Evolutionary conservation across 805 yeast species (phyloP).

Genomic region (Sugiyamaella mastotermitis): DNA sequence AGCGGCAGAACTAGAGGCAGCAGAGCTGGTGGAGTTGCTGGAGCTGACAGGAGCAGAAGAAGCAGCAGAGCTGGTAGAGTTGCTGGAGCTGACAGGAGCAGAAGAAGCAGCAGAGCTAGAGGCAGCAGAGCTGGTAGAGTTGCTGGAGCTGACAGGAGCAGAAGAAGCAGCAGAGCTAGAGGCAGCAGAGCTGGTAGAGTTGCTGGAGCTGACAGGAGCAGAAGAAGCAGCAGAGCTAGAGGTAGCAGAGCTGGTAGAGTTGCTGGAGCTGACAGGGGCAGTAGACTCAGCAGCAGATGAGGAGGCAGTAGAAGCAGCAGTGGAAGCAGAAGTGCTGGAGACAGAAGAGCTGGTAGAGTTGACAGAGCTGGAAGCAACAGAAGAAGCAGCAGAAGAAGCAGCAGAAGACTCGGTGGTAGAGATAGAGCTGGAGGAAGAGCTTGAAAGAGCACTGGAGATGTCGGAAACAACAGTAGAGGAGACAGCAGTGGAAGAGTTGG

Average conservation of each 20-base stretch:
- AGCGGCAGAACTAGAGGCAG: neutral
- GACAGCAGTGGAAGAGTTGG: neutral
- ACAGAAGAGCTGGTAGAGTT: constrained; percentile 4
- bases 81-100: neutral
- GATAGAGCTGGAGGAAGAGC: neutral
- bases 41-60: neutral
- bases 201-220: constrained; percentile 3
- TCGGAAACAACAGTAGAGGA: neutral
- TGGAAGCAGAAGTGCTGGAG: constrained; percentile 5
- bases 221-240: constrained; percentile 10
- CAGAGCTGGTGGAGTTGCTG: neutral
- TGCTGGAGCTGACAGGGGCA: constrained; percentile 6
- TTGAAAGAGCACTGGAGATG: neutral
- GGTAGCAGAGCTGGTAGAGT: constrained; percentile 4
- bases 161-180: neutral
- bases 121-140: neutral
- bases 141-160: neutral
- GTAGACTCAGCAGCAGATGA: constrained; percentile 8
- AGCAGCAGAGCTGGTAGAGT: neutral
- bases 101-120: neutral
- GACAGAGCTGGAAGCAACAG: constrained; percentile 54
- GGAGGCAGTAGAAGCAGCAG: constrained; percentile 5
- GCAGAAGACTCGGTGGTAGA: neutral
- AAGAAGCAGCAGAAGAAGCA: constrained; percentile 47
- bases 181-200: constrained; percentile 6